Evolutionary conservation across 2,329 filamentous ascomycete genomes (phyloP).

Genomic region (Xylariales sp.): DNA sequence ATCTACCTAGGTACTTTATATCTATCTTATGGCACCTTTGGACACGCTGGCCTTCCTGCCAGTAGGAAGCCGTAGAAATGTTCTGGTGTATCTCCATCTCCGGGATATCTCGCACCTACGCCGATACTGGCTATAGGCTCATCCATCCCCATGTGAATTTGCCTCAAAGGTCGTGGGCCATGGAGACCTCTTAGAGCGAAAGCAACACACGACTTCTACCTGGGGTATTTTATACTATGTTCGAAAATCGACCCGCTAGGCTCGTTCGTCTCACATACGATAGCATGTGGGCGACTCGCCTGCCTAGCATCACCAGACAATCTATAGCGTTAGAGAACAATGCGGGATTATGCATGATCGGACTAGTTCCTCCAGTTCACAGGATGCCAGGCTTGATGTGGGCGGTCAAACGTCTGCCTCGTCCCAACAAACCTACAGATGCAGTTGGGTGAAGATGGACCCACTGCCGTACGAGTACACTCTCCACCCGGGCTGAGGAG

Average conservation of each 20-base stretch:
- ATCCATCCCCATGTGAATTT: slow-evolving; percentile 22
- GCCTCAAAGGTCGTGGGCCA: not conserved
- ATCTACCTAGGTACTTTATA: slow-evolving; percentile 43
- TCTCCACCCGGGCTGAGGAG: not conserved
- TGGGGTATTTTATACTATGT: slow-evolving; percentile 14
- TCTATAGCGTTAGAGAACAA: not conserved
- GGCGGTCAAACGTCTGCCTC: slow-evolving; percentile 11
- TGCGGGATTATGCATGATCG: slow-evolving; percentile 20
- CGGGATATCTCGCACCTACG: slow-evolving; percentile 45
- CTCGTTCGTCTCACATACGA: slow-evolving; percentile 3
- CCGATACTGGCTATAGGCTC: slow-evolving; percentile 48
- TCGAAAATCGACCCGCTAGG: not conserved
- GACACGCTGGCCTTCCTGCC: slow-evolving; percentile 45
- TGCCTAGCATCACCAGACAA: slow-evolving; percentile 12
- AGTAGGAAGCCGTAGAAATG: slow-evolving; percentile 48
- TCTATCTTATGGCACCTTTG: slow-evolving; percentile 45
- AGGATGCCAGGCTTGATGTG: slow-evolving; percentile 18
- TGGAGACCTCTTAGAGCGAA: not conserved
- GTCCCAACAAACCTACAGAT: slow-evolving; percentile 13
- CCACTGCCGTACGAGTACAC: slow-evolving; percentile 22
- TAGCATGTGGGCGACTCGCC: slow-evolving; percentile 3
- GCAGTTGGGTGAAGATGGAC: slow-evolving; percentile 17
- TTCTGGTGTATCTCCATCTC: slow-evolving; percentile 45
- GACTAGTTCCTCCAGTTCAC: slow-evolving; percentile 3
- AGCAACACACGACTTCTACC: not conserved